Evolutionary conservation across 345 rosid species (phyloP).

Genomic region (Hibiscus trionum): DNA sequence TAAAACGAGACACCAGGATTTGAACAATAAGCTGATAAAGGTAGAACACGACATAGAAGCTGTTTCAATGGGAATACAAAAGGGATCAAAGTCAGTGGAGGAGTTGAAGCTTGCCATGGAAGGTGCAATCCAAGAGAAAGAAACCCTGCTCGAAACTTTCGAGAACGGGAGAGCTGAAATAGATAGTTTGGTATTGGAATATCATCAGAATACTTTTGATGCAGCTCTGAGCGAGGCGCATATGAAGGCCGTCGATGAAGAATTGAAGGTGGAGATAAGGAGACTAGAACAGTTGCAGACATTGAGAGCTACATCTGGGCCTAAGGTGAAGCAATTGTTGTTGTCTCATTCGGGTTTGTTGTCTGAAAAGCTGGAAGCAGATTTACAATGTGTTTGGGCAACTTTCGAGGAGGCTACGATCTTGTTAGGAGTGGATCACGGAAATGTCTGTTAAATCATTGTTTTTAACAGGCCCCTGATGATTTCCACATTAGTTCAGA

Average conservation of each 20-base stretch:
- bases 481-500: conserved; percentile 1
- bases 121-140: conserved; percentile 45
- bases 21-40: conserved; percentile 33
- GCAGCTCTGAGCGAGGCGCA: conserved; percentile 46
- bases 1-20: conserved; percentile 40
- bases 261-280: conserved; percentile 21
- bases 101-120: conserved; percentile 43
- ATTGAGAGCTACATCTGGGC: conserved; percentile 21
- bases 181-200: conserved; percentile 41
- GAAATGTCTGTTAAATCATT: conserved; percentile 5
- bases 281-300: conserved; percentile 33
- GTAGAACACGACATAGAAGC: conserved; percentile 33
- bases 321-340: conserved; percentile 21
- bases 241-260: conserved; percentile 37
- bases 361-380: conserved; percentile 38
- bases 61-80: conserved; percentile 36
- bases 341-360: conserved; percentile 9
- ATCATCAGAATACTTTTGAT: conserved; percentile 50
- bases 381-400: conserved; percentile 25
- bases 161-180: conserved; percentile 45
- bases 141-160: conserved; percentile 38
- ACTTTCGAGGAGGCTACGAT: conserved; percentile 39
- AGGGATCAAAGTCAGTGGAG: conserved; percentile 30
- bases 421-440: conserved; percentile 17
- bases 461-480: background rate